Evolutionary conservation across 352 stramenopile genomes (phyloP).

Genomic region (Pythium phragmiticola): DNA sequence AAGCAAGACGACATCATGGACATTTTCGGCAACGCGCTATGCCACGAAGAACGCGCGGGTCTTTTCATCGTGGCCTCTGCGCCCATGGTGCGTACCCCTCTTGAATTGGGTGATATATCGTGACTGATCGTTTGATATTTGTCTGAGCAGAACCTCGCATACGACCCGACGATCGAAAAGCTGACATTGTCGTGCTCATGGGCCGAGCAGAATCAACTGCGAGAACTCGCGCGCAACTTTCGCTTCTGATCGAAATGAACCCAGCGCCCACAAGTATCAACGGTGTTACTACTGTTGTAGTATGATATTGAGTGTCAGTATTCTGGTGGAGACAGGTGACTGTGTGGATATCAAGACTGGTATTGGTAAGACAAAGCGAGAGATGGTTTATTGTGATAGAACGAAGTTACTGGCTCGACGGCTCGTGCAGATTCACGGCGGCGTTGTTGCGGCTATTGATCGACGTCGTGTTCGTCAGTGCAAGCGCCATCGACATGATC

Average conservation of each 20-base stretch:
- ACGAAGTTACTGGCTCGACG: conserved; percentile 10
- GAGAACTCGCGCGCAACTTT: conserved; percentile 66
- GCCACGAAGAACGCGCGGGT: conserved; percentile 68
- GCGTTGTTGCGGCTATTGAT: conserved; percentile 62
- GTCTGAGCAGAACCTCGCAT: conserved; percentile 47
- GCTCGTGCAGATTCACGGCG: conserved; percentile 5
- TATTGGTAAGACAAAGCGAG: too few species aligned
- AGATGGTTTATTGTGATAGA: too few species aligned
- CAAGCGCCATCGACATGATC: conserved; percentile 81
- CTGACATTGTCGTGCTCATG: conserved; percentile 52
- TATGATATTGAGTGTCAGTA: too few species aligned
- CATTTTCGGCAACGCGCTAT: conserved; percentile 67
- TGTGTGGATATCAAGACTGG: too few species aligned
- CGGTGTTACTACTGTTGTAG: too few species aligned
- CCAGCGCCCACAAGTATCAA: too few species aligned
- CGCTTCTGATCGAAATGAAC: conserved; percentile 40
- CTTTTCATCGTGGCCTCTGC: conserved; percentile 55
- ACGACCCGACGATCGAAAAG: conserved; percentile 60
- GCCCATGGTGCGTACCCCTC: conserved; percentile 52
- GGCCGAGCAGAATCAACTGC: conserved; percentile 61
- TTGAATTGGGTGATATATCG: neutral
- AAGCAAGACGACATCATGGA: conserved; percentile 48
- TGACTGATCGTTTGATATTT: neutral
- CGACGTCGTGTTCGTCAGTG: conserved; percentile 69
- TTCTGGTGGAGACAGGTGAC: too few species aligned